These are phyloP conservation scores for Trichosporon sp. DNA, from an alignment of 1,284 basidiomycete species.

Conservation along the genomic window DNA sequence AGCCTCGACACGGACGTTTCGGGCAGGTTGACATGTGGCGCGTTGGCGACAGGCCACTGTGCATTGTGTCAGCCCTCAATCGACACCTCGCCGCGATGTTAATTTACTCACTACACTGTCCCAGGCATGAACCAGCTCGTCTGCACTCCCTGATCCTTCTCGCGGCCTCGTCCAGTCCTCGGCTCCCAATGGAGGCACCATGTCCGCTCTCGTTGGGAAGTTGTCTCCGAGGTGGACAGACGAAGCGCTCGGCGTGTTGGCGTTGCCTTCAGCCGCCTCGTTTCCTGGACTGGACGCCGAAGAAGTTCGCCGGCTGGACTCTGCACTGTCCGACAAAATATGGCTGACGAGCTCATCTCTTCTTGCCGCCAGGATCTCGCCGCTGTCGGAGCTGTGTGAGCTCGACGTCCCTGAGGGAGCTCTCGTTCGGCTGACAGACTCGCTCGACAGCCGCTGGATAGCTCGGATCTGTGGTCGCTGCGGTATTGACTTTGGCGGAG, in stretches of 20 bases:
- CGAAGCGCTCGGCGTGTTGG: slow-evolving; percentile 27
- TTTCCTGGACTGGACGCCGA: background rate
- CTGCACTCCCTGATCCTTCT: background rate
- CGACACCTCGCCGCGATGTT: background rate
- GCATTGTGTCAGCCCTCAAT: background rate
- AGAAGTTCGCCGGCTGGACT: slow-evolving; percentile 3
- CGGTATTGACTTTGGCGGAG: background rate
- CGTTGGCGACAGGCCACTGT: slow-evolving; percentile 38
- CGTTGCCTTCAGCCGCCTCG: slow-evolving; percentile 6
- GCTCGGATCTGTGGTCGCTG: slow-evolving; percentile 25
- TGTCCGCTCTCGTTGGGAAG: background rate
- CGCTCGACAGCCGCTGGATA: slow-evolving; percentile 31
- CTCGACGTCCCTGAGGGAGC: slow-evolving; percentile 2
- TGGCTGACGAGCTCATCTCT: slow-evolving; percentile 15
- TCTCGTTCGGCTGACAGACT: slow-evolving; percentile 17
- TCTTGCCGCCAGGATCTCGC: slow-evolving; percentile 9
- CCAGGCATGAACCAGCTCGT: slow-evolving; percentile 34
- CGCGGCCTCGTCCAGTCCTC: background rate
- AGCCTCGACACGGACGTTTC: slow-evolving; percentile 25
- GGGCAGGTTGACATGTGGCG: slow-evolving; percentile 13
- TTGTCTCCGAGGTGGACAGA: slow-evolving; percentile 12
- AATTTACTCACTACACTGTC: slow-evolving; percentile 41
- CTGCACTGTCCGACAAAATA: slow-evolving; percentile 6
- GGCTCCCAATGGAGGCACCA: background rate
- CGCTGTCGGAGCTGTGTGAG: slow-evolving; percentile 5